Base-by-base conservation (phyloP, 148 eudicot genomes). In the Talinum fruticosum region DNA sequence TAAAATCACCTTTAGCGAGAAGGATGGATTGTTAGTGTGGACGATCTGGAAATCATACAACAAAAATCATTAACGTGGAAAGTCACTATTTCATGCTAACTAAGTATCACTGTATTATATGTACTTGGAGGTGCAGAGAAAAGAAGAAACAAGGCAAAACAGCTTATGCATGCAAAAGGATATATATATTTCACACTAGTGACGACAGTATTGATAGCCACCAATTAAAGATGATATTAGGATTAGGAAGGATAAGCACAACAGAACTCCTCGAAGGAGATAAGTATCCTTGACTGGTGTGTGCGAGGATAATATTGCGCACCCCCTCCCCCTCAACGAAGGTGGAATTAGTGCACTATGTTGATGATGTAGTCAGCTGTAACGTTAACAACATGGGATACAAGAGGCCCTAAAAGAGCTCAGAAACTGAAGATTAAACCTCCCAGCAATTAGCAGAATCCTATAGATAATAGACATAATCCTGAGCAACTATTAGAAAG, bases 61-160 rank as follows among this genome's bases (percentile, higher is more conserved):
- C 66, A 35, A 69, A 69, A 37, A 12, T 6, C 1, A 69, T 16
- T 0, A 36, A 37, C 23, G 34, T 8, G 51, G 30, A 23, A 66
- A 33, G n/a, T 66, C 70, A 33, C 26, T 69, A 5, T 36, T 34
- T 69, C 14, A 10, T 35, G 44, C 41, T 35, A 28, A 62, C 33
- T 28, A 62, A 36, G 45, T 45, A 21, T 34, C 4, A 3, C 45
- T 4, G 10, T 8, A 69, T 2, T 8, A 69, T 2, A 16, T 19
- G 7, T 70, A 41, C 6, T 45, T 24, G 51, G 6, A 71, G 35
- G 35, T 45, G 54, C 74, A 15, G 4, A 5, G 1, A 71, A 44
- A 71, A 44, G 34, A 21, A 71, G 74, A 71, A 49, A 71, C 54
- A 44, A 71, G n/a, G 23, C 23, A 71, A 16, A 29, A 69, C 29